Percentiles rank a stretch among this genome's conserved stretches.
Conservation (phyloP, 2,329 filamentous ascomycete genomes). For the Cladophialophora psammophila region DNA sequence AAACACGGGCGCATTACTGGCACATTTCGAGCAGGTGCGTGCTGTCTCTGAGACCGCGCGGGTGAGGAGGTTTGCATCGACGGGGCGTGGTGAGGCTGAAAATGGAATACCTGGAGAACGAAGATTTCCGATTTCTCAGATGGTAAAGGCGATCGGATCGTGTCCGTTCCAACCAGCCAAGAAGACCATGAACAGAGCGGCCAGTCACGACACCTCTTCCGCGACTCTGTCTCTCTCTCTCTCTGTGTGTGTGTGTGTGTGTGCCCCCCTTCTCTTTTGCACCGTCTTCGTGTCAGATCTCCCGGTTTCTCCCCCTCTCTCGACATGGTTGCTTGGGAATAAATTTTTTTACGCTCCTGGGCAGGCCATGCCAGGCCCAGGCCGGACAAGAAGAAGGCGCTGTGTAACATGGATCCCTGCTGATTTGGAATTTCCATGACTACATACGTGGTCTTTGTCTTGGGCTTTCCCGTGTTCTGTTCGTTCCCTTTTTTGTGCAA, state of each 20-base stretch:
- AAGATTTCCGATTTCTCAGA: no score
- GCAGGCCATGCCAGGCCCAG: not conserved
- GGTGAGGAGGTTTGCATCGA: no score
- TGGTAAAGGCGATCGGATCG: no score
- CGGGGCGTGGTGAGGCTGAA: not conserved
- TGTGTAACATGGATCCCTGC: slow-evolving; percentile 30
- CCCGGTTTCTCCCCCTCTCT: not conserved
- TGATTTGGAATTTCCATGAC: slow-evolving; percentile 34
- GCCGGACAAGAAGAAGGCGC: slow-evolving; percentile 7
- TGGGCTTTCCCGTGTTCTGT: slow-evolving; percentile 8
- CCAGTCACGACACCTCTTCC: not conserved
- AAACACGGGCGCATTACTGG: no score
- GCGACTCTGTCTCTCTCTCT: no score
- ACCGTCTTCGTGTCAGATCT: not conserved
- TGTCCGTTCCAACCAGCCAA: not conserved
- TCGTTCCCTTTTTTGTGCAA: slow-evolving; percentile 12
- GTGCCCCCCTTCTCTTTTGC: not conserved
- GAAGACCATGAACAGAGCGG: not conserved
- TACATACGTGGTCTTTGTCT: slow-evolving; percentile 20
- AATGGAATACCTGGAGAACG: no score
- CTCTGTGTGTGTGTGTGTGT: no score
- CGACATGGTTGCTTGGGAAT: not conserved
- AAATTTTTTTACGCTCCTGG: not conserved
- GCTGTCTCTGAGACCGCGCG: no score
- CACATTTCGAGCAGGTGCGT: no score